Evolutionary conservation across 306 rosid genomes (phyloP).

Genomic region (Sechiopsis laciniata): DNA sequence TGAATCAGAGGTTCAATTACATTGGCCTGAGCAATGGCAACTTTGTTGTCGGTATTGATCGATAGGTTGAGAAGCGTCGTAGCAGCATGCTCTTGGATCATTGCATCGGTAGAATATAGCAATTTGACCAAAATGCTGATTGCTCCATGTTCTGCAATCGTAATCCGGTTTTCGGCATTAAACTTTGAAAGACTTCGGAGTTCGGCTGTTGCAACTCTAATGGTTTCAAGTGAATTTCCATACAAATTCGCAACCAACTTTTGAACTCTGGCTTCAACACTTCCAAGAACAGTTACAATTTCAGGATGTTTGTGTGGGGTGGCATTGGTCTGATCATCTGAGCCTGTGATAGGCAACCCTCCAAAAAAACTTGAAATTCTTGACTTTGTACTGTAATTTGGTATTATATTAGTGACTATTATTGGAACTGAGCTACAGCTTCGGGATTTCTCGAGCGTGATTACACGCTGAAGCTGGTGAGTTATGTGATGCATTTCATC

Average conservation of each 20-base stretch:
- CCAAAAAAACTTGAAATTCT: slow-evolving; percentile 78
- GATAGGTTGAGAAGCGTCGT: slow-evolving; percentile 94
- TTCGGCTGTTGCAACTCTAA: slow-evolving; percentile 67
- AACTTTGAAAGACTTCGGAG: slow-evolving; percentile 78
- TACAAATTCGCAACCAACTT: slow-evolving; percentile 66
- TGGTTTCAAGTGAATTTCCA: slow-evolving; percentile 52
- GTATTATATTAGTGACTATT: slow-evolving; percentile 66
- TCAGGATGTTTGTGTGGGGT: slow-evolving; percentile 48
- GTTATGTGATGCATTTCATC: slow-evolving; percentile 61
- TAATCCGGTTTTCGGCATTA: slow-evolving; percentile 83
- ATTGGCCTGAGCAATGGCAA: slow-evolving; percentile 65
- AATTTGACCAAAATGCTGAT: slow-evolving; percentile 63
- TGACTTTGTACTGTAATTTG: slow-evolving; percentile 82
- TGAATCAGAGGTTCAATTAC: slow-evolving; percentile 85
- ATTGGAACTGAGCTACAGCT: slow-evolving; percentile 66
- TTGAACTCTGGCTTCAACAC: slow-evolving; percentile 61
- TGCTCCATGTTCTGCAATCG: slow-evolving; percentile 81
- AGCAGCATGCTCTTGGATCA: slow-evolving; percentile 86
- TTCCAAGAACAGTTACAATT: slow-evolving; percentile 66
- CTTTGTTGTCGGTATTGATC: slow-evolving; percentile 73
- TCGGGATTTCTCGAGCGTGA: slow-evolving; percentile 53
- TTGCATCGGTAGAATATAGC: slow-evolving; percentile 52
- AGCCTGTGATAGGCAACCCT: neutral
- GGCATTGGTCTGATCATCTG: slow-evolving; percentile 3
- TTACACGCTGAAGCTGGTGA: slow-evolving; percentile 55